A percentile compares a stretch with the other conserved stretches of the same genome.
These are phyloP conservation scores for Mollisiaceae sp. DNA, from an alignment of 2,329 filamentous ascomycete species.

Conservation along the genomic window DNA sequence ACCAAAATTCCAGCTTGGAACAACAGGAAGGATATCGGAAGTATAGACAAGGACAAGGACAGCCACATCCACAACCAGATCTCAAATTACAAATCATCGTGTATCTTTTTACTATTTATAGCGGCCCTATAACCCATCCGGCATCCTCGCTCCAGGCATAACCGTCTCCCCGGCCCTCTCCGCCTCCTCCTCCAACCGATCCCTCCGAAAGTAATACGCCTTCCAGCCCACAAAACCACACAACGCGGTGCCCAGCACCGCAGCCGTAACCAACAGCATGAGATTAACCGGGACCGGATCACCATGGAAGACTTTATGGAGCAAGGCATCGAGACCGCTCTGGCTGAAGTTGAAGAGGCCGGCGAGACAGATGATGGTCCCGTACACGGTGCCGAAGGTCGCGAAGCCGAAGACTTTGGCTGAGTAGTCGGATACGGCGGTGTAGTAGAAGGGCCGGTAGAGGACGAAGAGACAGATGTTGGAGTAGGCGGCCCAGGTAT, in stretches of 20 bases:
- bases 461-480: constrained; percentile 82
- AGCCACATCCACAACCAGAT: too few relatives aligned
- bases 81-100: too few relatives aligned
- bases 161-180: constrained; percentile 46
- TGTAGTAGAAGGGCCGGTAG: constrained; percentile 90
- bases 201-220: constrained; percentile 46
- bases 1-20: too few relatives aligned
- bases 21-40: background rate
- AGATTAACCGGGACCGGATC: constrained; percentile 81
- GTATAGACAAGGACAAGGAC: background rate
- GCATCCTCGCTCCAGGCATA: constrained; percentile 40
- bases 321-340: constrained; percentile 77
- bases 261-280: constrained; percentile 64
- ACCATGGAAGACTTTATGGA: constrained; percentile 72
- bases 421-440: constrained; percentile 84
- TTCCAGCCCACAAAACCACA: constrained; percentile 65
- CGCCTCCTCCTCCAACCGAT: constrained; percentile 49
- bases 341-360: constrained; percentile 86
- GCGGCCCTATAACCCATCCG: constrained; percentile 29
- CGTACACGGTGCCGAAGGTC: constrained; percentile 94
- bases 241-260: constrained; percentile 67
- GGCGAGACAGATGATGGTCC: constrained; percentile 83
- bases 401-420: constrained; percentile 92
- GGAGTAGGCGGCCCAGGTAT: constrained; percentile 73
- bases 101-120: too few relatives aligned